Base-by-base conservation (phyloP, 2,329 filamentous ascomycete species). In the Colletotrichum sojae region DNA sequence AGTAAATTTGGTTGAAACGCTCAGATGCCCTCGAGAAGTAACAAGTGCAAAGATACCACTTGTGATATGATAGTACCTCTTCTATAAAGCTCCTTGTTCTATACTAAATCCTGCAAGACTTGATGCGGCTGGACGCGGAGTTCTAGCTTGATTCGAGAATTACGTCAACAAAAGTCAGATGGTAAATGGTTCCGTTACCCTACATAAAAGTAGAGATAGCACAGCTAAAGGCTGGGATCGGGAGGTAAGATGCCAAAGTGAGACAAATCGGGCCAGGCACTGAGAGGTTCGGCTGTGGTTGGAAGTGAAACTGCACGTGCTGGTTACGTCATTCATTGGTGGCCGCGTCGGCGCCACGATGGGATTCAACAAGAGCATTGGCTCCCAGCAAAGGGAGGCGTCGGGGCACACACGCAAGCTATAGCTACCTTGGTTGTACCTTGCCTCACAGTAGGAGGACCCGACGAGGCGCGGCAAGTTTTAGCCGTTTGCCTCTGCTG, bases 241-340 rank as follows among this genome's bases (percentile, higher is more conserved):
- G 31, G 36, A 18, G 15, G 16, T 16, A 8, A 22, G 45, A 18
- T 4, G 48, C 49, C 22, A 18, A 48, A 57, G 12, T n/a, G 15
- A 45, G 31, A 51, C n/a, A 54, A 46, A 22, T 64, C 49, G 51
- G 36, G 15, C 55, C 55, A 65, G 31, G 45, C 36, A 51, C 49
- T 31, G 54, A 36, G 25, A 66, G 54, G 62, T 59, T 59, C 45
- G 36, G 55, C n/a, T 18, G 54, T 39, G 39, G 40, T 45, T 22
- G 18, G 13, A 45, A 57, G 48, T 59, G 65, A 68, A 64, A 65
- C 62, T 39, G 43, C 66, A 66, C 62, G 66, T 69, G 66, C 66
- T 36, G 43, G 36, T 60, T 69, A 69, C 66, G 66, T 66, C 66
- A 69, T 60, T 59, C 12, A 18, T 18, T 18, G 12, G 54, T 25